These are phyloP conservation scores for Triangularia setosa DNA, from an alignment of 2,329 filamentous ascomycete genomes.

Conservation along the genomic window DNA sequence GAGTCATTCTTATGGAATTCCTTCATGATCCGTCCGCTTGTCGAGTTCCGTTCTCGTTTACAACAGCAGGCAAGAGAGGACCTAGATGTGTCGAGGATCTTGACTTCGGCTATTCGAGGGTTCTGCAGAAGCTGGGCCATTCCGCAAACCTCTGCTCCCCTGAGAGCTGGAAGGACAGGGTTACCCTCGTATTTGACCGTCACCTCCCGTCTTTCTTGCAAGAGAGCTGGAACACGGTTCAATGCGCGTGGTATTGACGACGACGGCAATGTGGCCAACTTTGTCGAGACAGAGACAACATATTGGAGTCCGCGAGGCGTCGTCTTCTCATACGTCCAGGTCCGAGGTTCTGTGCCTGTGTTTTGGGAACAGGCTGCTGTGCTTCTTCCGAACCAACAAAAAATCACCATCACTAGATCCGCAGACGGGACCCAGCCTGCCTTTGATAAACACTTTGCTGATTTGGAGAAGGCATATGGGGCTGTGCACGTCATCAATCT, in stretches of 20 bases:
- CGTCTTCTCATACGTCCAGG: conserved; percentile 89
- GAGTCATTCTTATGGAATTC: conserved; percentile 96
- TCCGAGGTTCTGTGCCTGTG: conserved; percentile 86
- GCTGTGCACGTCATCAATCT: conserved; percentile 91
- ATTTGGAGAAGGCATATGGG: conserved; percentile 81
- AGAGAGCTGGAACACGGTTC: conserved; percentile 88
- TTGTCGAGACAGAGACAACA: conserved; percentile 94
- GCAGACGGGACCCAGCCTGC: conserved; percentile 88
- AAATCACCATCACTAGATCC: conserved; percentile 86
- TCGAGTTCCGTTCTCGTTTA: conserved; percentile 81
- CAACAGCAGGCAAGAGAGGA: conserved; percentile 69
- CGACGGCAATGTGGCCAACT: conserved; percentile 95
- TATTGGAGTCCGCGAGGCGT: conserved; percentile 77
- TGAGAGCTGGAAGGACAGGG: conserved; percentile 62
- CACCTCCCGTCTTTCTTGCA: conserved; percentile 86
- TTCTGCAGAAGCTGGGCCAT: conserved; percentile 87
- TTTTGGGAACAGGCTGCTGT: conserved; percentile 96
- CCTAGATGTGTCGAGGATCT: conserved; percentile 80
- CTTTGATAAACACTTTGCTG: conserved; percentile 91
- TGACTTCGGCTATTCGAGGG: conserved; percentile 91
- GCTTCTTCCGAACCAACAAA: conserved; percentile 86
- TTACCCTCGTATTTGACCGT: conserved; percentile 81
- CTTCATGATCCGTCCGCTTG: conserved; percentile 92
- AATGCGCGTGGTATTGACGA: conserved; percentile 98
- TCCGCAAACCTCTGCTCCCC: conserved; percentile 69